Evolutionary conservation across 805 yeast species (phyloP).

Genomic region (Saccharomycopsis vini): DNA sequence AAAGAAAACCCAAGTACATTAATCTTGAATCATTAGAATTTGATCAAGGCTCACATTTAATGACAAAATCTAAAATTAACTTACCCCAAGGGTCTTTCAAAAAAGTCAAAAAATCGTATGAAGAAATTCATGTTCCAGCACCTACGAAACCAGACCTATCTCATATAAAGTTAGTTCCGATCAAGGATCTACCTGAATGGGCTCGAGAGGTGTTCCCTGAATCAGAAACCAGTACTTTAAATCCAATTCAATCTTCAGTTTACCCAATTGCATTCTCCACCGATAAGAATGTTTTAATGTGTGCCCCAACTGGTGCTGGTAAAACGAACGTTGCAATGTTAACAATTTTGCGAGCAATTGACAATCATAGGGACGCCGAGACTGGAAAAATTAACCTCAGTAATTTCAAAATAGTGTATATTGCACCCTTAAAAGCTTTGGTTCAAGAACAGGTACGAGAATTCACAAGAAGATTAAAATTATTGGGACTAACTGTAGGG

Average conservation of each 20-base stretch:
- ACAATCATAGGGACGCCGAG: slow-evolving; percentile 37
- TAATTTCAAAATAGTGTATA: slow-evolving; percentile 70
- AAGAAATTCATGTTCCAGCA: slow-evolving; percentile 88
- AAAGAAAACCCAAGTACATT: slow-evolving; percentile 42
- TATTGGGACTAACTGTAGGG: slow-evolving; percentile 61
- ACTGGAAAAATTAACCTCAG: slow-evolving; percentile 44
- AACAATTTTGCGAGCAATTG: slow-evolving; percentile 55
- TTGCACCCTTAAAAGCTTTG: slow-evolving; percentile 89
- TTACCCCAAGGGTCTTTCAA: slow-evolving; percentile 83
- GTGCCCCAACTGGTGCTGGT: slow-evolving; percentile 99
- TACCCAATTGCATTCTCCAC: slow-evolving; percentile 67
- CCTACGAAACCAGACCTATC: slow-evolving; percentile 42
- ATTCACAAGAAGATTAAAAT: slow-evolving; percentile 57
- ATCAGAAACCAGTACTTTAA: slow-evolving; percentile 55
- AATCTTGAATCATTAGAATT: slow-evolving; percentile 56
- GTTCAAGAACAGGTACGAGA: slow-evolving; percentile 93
- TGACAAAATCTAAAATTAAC: slow-evolving; percentile 56
- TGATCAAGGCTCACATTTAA: slow-evolving; percentile 63
- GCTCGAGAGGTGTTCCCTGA: slow-evolving; percentile 66
- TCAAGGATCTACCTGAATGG: slow-evolving; percentile 61
- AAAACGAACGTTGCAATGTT: slow-evolving; percentile 95
- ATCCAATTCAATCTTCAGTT: slow-evolving; percentile 76
- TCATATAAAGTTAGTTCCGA: slow-evolving; percentile 16
- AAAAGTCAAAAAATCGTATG: slow-evolving; percentile 63
- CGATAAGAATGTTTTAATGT: slow-evolving; percentile 67